Evolutionary conservation across 345 rosid species (phyloP), one percentile per base, ranked within the genome.

Genomic region (Eucalyptus albens): DNA sequence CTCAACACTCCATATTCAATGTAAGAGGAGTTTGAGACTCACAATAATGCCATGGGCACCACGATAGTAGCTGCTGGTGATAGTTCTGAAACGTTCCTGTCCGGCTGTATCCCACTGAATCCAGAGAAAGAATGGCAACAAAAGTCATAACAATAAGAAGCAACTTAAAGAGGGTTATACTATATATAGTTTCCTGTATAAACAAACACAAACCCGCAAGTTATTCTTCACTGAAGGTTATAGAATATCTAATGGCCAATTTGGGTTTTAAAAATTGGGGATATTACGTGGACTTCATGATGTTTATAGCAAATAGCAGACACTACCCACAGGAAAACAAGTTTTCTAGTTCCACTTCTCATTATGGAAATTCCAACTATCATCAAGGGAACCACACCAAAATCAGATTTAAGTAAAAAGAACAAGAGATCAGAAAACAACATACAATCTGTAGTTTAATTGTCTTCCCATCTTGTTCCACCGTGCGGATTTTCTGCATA

Each of bases 91-190:
- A 40, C 99, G 94, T 91, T 97, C 99, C 94, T 97, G 99, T 40
- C 99, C 99, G 88, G 99, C 99, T 86, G 99, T 97, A 92, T 97
- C 99, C 99, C 99, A 97, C 99, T 97, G 95, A 89, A 91, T 21
- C 49, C 62, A 82, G 16, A 91, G 89, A 56, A 87, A 21, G 87
- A 87, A 50, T 44, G 83, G 50, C 45, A 59, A 87, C 81, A 88
- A 67, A 89, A 86, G 86, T 82, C 26, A 60, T 31, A 44, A 31
- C 42, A 86, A 33, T 55, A 87, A 87, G 11, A 53, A 21, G n/a
- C 44, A 21, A 87, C 37, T 15, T 87, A 55, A 31, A 33, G 19
- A 87, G 88, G 17, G 65, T 86, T 29, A 29, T 15, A 86, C 87
- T 11, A 40, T 77, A 21, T 21, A 40, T 6, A 42, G 47, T 77